Evolutionary conservation across 2,329 filamentous ascomycete species (phyloP).

Genomic region (Colletotrichum gloeosporioides): DNA sequence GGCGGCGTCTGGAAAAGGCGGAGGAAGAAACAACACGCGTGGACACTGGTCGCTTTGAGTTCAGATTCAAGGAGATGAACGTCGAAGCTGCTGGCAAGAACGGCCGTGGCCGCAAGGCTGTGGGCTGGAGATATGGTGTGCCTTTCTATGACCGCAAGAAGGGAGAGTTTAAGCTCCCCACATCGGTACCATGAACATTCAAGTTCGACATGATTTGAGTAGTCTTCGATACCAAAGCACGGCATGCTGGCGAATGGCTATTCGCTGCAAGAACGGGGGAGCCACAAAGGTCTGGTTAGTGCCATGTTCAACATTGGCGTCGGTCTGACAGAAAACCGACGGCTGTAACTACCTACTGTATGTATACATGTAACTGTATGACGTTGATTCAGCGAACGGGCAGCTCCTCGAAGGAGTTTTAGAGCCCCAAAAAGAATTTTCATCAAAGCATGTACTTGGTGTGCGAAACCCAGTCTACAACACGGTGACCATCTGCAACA

Average conservation of each 20-base stretch:
- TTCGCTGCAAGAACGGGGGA: background rate
- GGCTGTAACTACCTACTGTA: constrained; percentile 9
- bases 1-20: constrained; percentile 36
- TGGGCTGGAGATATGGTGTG: constrained; percentile 69
- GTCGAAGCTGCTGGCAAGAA: constrained; percentile 60
- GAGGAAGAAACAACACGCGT: constrained; percentile 49
- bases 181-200: constrained; percentile 55
- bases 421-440: background rate
- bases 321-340: background rate
- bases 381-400: background rate
- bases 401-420: background rate
- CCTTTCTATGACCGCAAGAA: constrained; percentile 67
- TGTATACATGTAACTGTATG: constrained; percentile 13
- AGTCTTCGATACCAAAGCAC: background rate
- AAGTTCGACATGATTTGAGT: background rate
- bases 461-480: constrained; percentile 14
- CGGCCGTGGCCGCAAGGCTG: constrained; percentile 55
- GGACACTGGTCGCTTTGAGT: constrained; percentile 61
- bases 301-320: background rate
- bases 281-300: background rate
- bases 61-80: constrained; percentile 65
- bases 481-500: background rate
- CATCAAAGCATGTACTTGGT: background rate
- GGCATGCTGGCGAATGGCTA: background rate
- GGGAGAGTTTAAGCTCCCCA: constrained; percentile 72